These are phyloP conservation scores for Lachnellula willkommii DNA, from an alignment of 2,329 filamentous ascomycete species.

Conservation along the genomic window DNA sequence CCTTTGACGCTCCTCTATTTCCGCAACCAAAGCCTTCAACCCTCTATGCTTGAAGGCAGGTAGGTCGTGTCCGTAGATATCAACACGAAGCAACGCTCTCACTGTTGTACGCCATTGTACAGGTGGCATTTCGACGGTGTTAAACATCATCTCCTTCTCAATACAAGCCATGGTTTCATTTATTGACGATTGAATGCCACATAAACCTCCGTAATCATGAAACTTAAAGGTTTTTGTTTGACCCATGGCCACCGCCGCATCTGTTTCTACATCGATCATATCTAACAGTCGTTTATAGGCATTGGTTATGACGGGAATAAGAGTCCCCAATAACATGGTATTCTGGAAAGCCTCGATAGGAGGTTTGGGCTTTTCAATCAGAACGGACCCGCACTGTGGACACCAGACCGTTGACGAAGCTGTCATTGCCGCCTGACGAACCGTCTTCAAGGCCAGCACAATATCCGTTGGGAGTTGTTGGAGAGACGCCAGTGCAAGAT, in stretches of 20 bases:
- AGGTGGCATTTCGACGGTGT: constrained; percentile 45
- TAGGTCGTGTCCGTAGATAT: constrained; percentile 49
- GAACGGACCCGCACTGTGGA: constrained; percentile 40
- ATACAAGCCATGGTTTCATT: constrained; percentile 13
- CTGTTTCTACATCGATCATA: constrained; percentile 49
- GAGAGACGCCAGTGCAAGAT: constrained; percentile 27
- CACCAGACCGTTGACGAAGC: constrained; percentile 48
- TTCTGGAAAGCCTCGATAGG: constrained; percentile 51
- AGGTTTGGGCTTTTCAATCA: constrained; percentile 34
- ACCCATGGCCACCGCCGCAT: constrained; percentile 38
- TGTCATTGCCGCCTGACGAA: constrained; percentile 24
- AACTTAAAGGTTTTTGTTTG: constrained; percentile 31
- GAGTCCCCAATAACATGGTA: constrained; percentile 52
- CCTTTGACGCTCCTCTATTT: constrained; percentile 47
- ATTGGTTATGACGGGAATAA: constrained; percentile 53
- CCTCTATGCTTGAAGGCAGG: constrained; percentile 38
- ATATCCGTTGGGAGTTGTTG: constrained; percentile 28
- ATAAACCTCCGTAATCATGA: constrained; percentile 27
- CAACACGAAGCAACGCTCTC: constrained; percentile 49
- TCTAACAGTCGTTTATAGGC: constrained; percentile 51
- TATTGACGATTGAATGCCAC: constrained; percentile 10
- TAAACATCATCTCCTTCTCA: constrained; percentile 30
- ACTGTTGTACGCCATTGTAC: constrained; percentile 49
- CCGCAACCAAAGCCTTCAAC: constrained; percentile 48
- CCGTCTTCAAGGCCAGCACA: constrained; percentile 20